Base-by-base conservation (phyloP, 1,284 basidiomycete genomes). In the Thelephora terrestris region DNA sequence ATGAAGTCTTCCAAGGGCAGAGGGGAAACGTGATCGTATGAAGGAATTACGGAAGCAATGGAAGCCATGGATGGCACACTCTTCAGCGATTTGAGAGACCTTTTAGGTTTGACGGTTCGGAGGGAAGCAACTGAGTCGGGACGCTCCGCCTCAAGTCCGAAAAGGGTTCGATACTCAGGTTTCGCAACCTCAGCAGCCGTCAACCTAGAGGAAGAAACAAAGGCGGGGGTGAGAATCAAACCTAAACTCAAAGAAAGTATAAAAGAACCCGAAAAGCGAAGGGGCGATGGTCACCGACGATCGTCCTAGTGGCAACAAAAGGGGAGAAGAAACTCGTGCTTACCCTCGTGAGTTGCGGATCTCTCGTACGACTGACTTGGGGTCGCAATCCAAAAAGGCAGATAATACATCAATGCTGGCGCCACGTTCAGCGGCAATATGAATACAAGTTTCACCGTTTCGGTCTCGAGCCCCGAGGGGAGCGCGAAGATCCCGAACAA, bases 401-500 rank as follows among this genome's bases (percentile, higher is more conserved):
- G 70, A 66, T 36, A 87, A 63, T 18, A 86, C 62, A 48, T 81
- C 78, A 20, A 77, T 63, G 61, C 71, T 81, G 50, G 85, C 80
- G 10, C 94, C 95, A 52, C 86, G 84, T 57, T 92, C 85, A 5
- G 95, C 94, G 18, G 94, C 94, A 47, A 97, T 74, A 68, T 98
- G 94, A 53, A 97, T 81, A 55, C 93, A 94, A 43, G 90, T 95
- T 58, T 97, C 85, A 40, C 91, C 88, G 50, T 91, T 76, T 47
- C 77, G 80, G 65, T 97, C 93, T 32, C 69, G 64, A 16, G 82
- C 81, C 21, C 74, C 70, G 38, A 87, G 60, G 0, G 84, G 81
- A 4, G 81, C 79, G 37, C 73, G 74, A 23, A 86, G 74, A 58
- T 85, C 79, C 47, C 70, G 69, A 37, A 86, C 71, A 45, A 87